Evolutionary conservation across 106 monocot species (phyloP).

Genomic region (Allium sativum): DNA sequence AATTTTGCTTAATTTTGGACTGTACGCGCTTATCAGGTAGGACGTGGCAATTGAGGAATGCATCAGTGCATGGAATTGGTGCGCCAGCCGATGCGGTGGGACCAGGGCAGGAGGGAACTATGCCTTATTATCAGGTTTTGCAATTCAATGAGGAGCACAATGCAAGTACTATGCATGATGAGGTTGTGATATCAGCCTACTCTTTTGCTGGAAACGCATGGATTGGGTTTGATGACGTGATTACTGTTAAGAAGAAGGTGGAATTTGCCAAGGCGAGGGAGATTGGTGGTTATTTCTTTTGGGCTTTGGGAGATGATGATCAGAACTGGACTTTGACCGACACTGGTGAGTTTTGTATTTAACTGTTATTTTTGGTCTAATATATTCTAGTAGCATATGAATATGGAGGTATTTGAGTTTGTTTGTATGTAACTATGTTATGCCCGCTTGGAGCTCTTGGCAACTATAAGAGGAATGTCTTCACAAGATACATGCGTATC

Average conservation of each 20-base stretch:
- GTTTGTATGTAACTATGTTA: too few relatives aligned
- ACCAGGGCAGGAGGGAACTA: constrained; percentile 8
- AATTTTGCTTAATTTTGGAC: too few relatives aligned
- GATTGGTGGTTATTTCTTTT: constrained; percentile 31
- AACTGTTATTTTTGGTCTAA: too few relatives aligned
- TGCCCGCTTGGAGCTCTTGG: too few relatives aligned
- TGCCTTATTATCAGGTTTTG: constrained; percentile 12
- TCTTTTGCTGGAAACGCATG: constrained; percentile 14
- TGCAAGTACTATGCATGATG: constrained; percentile 14
- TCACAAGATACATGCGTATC: too few relatives aligned
- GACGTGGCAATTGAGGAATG: constrained; percentile 24
- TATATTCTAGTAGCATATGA: background rate
- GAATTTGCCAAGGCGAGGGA: background rate
- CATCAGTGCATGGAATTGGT: constrained; percentile 21
- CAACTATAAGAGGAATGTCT: too few relatives aligned
- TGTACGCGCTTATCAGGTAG: background rate
- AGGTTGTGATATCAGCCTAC: background rate
- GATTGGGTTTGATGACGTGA: constrained; percentile 24
- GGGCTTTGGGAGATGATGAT: constrained; percentile 25
- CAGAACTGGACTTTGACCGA: constrained; percentile 12
- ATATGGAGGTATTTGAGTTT: background rate
- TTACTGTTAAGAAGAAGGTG: constrained; percentile 21
- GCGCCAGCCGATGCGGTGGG: constrained; percentile 28
- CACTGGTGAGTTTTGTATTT: constrained; percentile 9
- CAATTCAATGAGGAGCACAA: constrained; percentile 5